Percentiles rank a stretch among this genome's conserved stretches.
phyloP scores from a whole-genome alignment of 139 green algal genomes.

The Eudorina sp. region DNA sequence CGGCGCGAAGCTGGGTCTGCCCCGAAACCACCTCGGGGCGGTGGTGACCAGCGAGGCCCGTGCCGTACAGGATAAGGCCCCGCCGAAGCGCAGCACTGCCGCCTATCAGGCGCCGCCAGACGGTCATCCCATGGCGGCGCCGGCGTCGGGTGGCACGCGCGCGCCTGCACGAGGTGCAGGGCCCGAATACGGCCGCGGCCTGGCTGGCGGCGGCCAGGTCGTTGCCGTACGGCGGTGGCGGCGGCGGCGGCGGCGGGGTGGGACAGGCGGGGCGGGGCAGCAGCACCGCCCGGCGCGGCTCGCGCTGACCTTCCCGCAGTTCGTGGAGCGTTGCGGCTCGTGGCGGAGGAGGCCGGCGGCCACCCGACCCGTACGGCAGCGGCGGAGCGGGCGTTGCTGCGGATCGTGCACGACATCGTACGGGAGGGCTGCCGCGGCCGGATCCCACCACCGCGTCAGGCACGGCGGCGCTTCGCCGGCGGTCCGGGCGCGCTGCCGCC shows the following conservation, averaged over 20 bases:
- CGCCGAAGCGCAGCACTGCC: conserved; percentile 6
- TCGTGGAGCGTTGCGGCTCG: conserved; percentile 57
- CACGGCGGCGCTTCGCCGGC: not conserved
- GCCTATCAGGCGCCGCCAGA: conserved; percentile 5
- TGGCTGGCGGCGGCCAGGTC: conserved; percentile 21
- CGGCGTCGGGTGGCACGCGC: not conserved
- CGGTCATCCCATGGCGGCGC: not conserved
- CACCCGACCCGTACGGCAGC: conserved; percentile 13
- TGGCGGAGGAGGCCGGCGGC: conserved; percentile 52
- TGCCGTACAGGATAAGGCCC: not conserved
- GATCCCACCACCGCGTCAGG: conserved; percentile 14
- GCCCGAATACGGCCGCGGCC: not conserved
- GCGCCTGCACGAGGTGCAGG: conserved; percentile 14
- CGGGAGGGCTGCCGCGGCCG: conserved; percentile 23
- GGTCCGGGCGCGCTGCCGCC: not conserved
- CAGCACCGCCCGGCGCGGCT: conserved; percentile 50
- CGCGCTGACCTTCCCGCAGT: conserved; percentile 55
- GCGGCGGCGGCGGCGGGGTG: not conserved
- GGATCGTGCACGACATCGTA: conserved; percentile 19
- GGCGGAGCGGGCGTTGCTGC: conserved; percentile 15
- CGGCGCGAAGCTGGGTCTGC: conserved; percentile 9
- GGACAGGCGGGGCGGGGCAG: not conserved
- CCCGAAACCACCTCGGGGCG: not conserved
- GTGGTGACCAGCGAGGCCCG: not conserved
- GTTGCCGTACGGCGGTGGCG: conserved; percentile 13